Conservation (phyloP, 2,329 filamentous ascomycete species). For the Malbranchea cinnamomea region DNA sequence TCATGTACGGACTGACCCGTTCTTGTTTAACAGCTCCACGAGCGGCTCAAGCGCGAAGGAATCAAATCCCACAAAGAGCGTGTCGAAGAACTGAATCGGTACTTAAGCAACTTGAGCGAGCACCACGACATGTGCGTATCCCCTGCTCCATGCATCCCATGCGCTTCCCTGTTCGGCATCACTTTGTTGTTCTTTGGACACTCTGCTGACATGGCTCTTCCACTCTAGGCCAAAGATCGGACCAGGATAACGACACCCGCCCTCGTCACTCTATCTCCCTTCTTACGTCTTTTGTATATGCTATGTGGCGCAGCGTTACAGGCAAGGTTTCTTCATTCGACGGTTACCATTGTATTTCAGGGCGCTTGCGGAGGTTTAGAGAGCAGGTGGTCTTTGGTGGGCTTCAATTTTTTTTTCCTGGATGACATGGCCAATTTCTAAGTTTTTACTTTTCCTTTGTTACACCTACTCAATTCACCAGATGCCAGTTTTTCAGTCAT, state of each 20-base stretch:
- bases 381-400: no score
- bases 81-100: constrained; percentile 89
- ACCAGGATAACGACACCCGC: constrained; percentile 10
- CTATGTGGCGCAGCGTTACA: no score
- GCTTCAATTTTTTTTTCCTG: no score
- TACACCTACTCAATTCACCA: no score
- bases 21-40: constrained; percentile 47
- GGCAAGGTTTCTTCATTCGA: no score
- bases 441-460: no score
- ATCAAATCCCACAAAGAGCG: constrained; percentile 95
- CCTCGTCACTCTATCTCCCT: no score
- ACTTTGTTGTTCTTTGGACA: neutral
- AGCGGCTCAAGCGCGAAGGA: constrained; percentile 67
- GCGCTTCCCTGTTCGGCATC: neutral
- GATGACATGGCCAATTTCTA: no score
- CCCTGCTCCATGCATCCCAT: neutral
- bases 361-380: no score
- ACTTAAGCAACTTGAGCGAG: constrained; percentile 80
- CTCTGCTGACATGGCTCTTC: constrained; percentile 9
- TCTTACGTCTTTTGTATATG: no score
- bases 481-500: no score
- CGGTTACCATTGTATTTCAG: no score
- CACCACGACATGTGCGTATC: constrained; percentile 81
- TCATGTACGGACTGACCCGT: constrained; percentile 7
- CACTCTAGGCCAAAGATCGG: constrained; percentile 24